Conservation (phyloP, 768 basidiomycete genomes). For the Nidularia pulvinata region DNA sequence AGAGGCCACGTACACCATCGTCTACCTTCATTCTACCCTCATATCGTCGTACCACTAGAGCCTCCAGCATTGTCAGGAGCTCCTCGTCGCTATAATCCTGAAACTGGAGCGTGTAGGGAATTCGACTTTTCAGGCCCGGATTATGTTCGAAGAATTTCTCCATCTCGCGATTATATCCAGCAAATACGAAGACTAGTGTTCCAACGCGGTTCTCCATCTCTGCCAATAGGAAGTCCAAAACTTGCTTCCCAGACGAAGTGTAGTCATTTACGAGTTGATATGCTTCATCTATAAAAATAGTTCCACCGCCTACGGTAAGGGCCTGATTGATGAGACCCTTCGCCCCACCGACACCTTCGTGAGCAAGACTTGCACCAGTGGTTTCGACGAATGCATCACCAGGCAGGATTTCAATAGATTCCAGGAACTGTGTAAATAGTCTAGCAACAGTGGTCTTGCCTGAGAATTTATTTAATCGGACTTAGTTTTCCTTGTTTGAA, state of each 20-base stretch:
- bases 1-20: constrained; percentile 52
- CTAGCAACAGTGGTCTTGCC: constrained; percentile 75
- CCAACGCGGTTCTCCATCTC: constrained; percentile 77
- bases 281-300: constrained; percentile 72
- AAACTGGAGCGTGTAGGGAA: constrained; percentile 61
- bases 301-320: constrained; percentile 55
- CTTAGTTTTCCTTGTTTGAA: neutral
- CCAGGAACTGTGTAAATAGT: constrained; percentile 59
- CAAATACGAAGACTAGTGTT: constrained; percentile 65
- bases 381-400: constrained; percentile 59
- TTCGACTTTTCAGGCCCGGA: constrained; percentile 67
- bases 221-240: constrained; percentile 69
- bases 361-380: constrained; percentile 57
- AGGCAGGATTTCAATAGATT: constrained; percentile 54
- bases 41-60: constrained; percentile 41
- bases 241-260: constrained; percentile 49
- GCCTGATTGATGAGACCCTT: constrained; percentile 48
- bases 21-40: constrained; percentile 53
- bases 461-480: too few species aligned
- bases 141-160: constrained; percentile 80
- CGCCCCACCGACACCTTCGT: constrained; percentile 52
- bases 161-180: constrained; percentile 74
- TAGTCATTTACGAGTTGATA: constrained; percentile 58
- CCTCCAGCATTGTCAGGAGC: constrained; percentile 52
- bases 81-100: constrained; percentile 61